phyloP scores from a whole-genome alignment of 2,329 filamentous ascomycete species.

The Passalora sequoiae region DNA sequence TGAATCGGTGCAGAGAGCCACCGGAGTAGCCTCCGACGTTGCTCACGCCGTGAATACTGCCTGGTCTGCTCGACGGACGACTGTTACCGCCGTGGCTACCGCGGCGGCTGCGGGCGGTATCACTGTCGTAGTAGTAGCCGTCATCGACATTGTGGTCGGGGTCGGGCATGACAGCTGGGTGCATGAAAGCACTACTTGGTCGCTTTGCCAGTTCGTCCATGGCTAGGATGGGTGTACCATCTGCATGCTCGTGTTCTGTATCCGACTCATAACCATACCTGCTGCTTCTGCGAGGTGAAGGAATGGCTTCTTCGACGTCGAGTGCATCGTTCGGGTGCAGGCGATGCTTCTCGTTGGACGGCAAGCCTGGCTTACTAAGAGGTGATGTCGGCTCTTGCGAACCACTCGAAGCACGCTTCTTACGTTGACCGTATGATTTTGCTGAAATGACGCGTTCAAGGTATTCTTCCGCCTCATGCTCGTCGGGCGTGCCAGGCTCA shows the following conservation, averaged over 20 bases:
- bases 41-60: constrained; percentile 45
- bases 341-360: constrained; percentile 36
- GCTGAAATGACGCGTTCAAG: constrained; percentile 70
- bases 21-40: constrained; percentile 36
- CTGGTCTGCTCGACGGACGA: constrained; percentile 58
- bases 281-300: constrained; percentile 36
- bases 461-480: constrained; percentile 87
- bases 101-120: constrained; percentile 41
- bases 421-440: constrained; percentile 29
- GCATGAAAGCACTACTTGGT: constrained; percentile 60
- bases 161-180: constrained; percentile 75
- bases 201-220: constrained; percentile 79
- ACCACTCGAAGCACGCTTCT: constrained; percentile 31
- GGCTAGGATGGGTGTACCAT: constrained; percentile 77
- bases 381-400: constrained; percentile 38
- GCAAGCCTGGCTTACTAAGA: constrained; percentile 45
- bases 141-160: constrained; percentile 57
- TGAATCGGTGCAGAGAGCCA: constrained; percentile 52
- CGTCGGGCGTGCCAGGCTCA: constrained; percentile 71
- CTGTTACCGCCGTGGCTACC: constrained; percentile 55
- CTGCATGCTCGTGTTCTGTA: constrained; percentile 51
- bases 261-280: constrained; percentile 39
- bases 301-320: constrained; percentile 39
- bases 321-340: constrained; percentile 33
- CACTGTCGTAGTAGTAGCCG: constrained; percentile 49